phyloP scores from a whole-genome alignment of 208 protist genomes.

The Angomonas ambiguus region DNA sequence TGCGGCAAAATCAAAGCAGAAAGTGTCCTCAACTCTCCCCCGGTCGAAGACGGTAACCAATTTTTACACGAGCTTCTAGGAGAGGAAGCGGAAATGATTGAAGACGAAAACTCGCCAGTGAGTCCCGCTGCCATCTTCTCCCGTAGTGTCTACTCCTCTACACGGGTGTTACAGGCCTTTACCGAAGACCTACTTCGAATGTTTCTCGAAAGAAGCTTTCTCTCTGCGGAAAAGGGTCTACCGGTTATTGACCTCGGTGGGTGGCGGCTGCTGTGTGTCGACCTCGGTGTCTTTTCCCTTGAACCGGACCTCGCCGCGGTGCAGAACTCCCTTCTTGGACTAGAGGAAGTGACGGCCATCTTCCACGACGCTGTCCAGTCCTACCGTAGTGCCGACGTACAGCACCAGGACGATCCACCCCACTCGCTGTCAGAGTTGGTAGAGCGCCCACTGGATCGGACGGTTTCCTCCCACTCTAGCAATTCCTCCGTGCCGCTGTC shows the following conservation, averaged over 20 bases:
- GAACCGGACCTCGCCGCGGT: slow-evolving; percentile 11
- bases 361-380: slow-evolving; percentile 45
- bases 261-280: slow-evolving; percentile 74
- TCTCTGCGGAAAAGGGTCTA: slow-evolving; percentile 63
- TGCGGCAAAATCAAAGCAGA: background rate
- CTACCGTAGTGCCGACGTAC: slow-evolving; percentile 11
- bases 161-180: slow-evolving; percentile 26
- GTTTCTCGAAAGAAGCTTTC: slow-evolving; percentile 45
- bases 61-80: background rate
- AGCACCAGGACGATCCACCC: slow-evolving; percentile 13
- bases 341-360: slow-evolving; percentile 50
- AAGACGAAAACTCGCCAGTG: background rate
- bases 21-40: background rate
- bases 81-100: background rate
- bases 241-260: slow-evolving; percentile 69
- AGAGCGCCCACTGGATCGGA: too few relatives aligned
- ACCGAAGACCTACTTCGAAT: slow-evolving; percentile 56
- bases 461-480: background rate
- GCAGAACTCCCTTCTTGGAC: slow-evolving; percentile 17
- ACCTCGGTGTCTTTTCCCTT: slow-evolving; percentile 47
- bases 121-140: background rate
- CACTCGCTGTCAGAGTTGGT: background rate
- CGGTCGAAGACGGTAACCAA: background rate
- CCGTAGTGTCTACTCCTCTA: slow-evolving; percentile 6
- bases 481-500: background rate